These are phyloP conservation scores for Irpex rosettiformis DNA, from an alignment of 1,284 basidiomycete species.

Conservation along the genomic window DNA sequence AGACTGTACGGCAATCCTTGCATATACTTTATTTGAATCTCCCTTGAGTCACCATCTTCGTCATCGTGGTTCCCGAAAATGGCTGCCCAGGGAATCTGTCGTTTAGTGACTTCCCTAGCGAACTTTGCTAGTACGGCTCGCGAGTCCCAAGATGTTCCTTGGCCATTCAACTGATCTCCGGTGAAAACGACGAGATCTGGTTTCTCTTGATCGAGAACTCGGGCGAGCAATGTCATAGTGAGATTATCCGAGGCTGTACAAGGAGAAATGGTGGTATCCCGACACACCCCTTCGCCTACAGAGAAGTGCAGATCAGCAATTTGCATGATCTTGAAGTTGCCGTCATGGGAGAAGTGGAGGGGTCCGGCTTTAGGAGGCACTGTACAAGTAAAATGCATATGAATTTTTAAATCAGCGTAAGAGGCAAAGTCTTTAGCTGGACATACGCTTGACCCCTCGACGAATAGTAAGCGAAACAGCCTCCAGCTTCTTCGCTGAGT, in stretches of 20 bases:
- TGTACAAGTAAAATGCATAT: too few species aligned
- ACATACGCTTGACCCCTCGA: conserved; percentile 64
- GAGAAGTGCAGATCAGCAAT: conserved; percentile 90
- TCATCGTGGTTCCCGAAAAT: conserved; percentile 93
- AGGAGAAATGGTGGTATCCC: conserved; percentile 56
- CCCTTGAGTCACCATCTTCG: conserved; percentile 61
- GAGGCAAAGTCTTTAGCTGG: neutral
- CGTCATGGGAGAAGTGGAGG: conserved; percentile 77
- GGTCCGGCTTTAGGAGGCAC: conserved; percentile 67
- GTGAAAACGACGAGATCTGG: conserved; percentile 90
- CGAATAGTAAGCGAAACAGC: conserved; percentile 59
- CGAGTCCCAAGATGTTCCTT: conserved; percentile 85
- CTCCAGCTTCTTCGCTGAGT: conserved; percentile 29
- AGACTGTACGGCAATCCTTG: conserved; percentile 83
- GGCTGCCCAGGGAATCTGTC: conserved; percentile 83
- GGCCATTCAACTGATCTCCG: conserved; percentile 86
- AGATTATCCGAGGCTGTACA: conserved; percentile 68
- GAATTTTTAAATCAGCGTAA: neutral
- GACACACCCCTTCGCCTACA: conserved; percentile 68
- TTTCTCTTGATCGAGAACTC: conserved; percentile 76
- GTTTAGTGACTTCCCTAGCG: conserved; percentile 70
- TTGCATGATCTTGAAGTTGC: conserved; percentile 87
- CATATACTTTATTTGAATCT: conserved; percentile 67
- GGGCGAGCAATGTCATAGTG: conserved; percentile 66
- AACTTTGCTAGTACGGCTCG: conserved; percentile 88